phyloP scores from a whole-genome alignment of 2,329 filamentous ascomycete genomes.

The Whalleya microplaca region DNA sequence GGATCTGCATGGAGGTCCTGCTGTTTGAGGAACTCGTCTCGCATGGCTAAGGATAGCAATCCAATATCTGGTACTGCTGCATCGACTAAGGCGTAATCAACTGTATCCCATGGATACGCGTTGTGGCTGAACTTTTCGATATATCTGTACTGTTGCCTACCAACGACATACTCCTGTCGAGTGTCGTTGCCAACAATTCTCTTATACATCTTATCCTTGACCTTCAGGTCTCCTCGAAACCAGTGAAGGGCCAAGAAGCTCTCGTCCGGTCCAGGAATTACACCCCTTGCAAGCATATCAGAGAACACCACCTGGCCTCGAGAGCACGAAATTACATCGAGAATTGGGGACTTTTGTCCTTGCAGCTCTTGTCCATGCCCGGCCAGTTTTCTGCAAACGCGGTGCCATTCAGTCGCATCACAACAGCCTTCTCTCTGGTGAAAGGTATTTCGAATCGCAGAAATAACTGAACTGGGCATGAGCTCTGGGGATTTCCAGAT shows the following conservation, averaged over 20 bases:
- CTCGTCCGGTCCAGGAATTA: slow-evolving; percentile 2
- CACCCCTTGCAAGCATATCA: not conserved
- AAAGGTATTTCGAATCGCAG: slow-evolving; percentile 6
- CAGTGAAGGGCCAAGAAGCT: slow-evolving; percentile 13
- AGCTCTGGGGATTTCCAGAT: slow-evolving; percentile 5
- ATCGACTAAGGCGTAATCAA: not conserved
- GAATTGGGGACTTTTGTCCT: not conserved
- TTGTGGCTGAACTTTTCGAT: too few relatives aligned
- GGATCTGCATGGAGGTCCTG: not conserved
- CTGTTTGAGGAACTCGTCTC: not conserved
- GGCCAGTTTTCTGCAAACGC: slow-evolving; percentile 9
- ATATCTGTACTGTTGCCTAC: too few relatives aligned
- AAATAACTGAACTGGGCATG: slow-evolving; percentile 11
- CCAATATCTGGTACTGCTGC: not conserved
- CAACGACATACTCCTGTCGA: too few relatives aligned
- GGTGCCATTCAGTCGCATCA: slow-evolving; percentile 18
- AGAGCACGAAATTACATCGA: slow-evolving; percentile 3
- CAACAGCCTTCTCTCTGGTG: slow-evolving; percentile 2
- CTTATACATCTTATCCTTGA: not conserved
- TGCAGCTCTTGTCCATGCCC: not conserved
- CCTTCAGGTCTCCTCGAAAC: slow-evolving; percentile 6
- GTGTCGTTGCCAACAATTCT: slow-evolving; percentile 3
- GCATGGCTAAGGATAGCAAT: not conserved
- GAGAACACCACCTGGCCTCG: slow-evolving; percentile 10
- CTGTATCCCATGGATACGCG: too few relatives aligned